Conservation (phyloP, 225 moss, liverwort and hornwort genomes). For the Anthoceros angustus region DNA sequence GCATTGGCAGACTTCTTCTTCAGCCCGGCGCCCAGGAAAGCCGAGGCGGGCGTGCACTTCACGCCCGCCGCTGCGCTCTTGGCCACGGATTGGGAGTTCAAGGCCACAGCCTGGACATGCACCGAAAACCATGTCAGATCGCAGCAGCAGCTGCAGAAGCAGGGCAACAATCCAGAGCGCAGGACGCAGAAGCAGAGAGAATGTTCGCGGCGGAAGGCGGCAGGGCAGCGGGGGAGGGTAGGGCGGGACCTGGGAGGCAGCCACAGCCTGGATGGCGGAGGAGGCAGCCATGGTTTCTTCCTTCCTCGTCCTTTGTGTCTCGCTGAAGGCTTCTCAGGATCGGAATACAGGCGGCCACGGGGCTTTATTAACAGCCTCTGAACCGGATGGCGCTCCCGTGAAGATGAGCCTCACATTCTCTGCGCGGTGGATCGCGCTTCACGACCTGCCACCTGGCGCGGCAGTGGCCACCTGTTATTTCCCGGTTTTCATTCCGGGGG, state of each 20-base stretch:
- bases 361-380: too few species aligned
- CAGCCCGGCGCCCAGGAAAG: conserved; percentile 4
- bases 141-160: neutral
- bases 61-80: too few species aligned
- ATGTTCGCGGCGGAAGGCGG: neutral
- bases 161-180: neutral
- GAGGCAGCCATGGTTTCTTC: neutral
- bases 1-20: conserved; percentile 1
- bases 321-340: too few species aligned
- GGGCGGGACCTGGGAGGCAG: neutral
- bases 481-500: too few species aligned
- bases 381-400: neutral
- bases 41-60: neutral
- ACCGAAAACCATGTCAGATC: too few species aligned
- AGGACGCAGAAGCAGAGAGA: neutral
- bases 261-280: conserved; percentile 1
- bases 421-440: conserved; percentile 1
- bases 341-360: too few species aligned
- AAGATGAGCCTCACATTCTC: neutral
- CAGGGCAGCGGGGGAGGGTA: neutral
- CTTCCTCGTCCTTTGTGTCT: too few species aligned
- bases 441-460: neutral
- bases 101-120: neutral
- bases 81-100: neutral
- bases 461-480: neutral